phyloP scores from a whole-genome alignment of 768 basidiomycete genomes.

The Trametes maxima region DNA sequence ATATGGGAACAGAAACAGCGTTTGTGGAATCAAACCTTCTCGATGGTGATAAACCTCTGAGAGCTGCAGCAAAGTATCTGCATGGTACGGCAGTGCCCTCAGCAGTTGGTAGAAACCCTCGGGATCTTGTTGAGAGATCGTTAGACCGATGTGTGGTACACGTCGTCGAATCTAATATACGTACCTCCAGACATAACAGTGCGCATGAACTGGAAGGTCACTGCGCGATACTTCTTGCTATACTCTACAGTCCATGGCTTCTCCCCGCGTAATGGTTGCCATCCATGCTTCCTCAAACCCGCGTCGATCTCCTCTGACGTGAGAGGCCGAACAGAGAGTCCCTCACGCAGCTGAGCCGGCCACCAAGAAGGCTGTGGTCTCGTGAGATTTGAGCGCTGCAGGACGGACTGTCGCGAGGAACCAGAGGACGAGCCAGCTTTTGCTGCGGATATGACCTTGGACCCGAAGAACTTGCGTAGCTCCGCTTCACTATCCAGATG shows the following conservation, averaged over 20 bases:
- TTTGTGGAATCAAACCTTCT: conserved; percentile 58
- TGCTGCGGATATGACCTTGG: conserved; percentile 77
- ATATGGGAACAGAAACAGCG: background rate
- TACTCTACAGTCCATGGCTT: conserved; percentile 92
- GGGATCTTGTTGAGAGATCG: conserved; percentile 57
- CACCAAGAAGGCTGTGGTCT: conserved; percentile 80
- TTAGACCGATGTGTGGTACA: background rate
- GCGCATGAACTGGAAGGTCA: conserved; percentile 79
- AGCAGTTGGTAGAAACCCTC: conserved; percentile 77
- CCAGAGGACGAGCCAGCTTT: conserved; percentile 40
- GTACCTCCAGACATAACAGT: conserved; percentile 81
- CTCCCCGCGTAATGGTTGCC: conserved; percentile 54
- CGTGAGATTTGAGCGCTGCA: conserved; percentile 70
- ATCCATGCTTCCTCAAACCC: conserved; percentile 43
- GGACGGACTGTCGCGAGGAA: conserved; percentile 40
- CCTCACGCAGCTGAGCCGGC: conserved; percentile 67
- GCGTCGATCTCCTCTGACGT: conserved; percentile 53
- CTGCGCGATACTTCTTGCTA: conserved; percentile 78
- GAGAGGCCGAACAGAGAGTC: conserved; percentile 65
- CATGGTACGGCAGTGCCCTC: conserved; percentile 86
- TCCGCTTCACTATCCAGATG: conserved; percentile 90
- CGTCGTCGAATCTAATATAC: conserved; percentile 25
- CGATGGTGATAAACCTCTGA: conserved; percentile 85
- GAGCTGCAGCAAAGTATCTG: conserved; percentile 86
- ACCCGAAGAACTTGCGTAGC: conserved; percentile 91